Evolutionary conservation across 2,329 filamentous ascomycete species (phyloP), one percentile per base, ranked within the genome.

Genomic region (Trichothecium roseum): DNA sequence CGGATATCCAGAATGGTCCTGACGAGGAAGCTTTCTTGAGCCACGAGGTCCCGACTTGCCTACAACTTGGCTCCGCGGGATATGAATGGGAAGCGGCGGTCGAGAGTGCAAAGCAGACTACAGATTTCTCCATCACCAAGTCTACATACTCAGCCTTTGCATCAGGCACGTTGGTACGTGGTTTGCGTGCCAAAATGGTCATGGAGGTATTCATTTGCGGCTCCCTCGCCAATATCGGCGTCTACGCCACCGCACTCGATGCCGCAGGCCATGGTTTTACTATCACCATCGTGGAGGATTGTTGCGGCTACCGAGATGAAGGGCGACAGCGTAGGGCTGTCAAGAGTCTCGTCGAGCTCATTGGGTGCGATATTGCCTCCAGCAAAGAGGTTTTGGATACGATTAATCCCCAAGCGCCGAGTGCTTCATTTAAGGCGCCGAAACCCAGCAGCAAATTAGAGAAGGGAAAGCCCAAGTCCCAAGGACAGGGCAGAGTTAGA

Each of bases 161-260:
- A 36, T 76, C 74, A 8, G 84, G 81, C 0, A 71, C 74, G 33
- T 66, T 96, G 13, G 69, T 96, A 7, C 68, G 81, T 34, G 69
- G 77, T n/a, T 62, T 96, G 31, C 76, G 88, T n/a, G 78, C 78
- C n/a, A 83, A 79, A 43, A 79, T 95, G 45, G 77, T 94, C 39
- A 94, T 87, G 3, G 84, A 95, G 49, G 65, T 98, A 10, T 95
- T 84, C 57, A 74, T 96, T 17, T 93, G 84, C 50, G 91, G 91
- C 16, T 81, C 83, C 30, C 70, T 94, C 33, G 84, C 81, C 30
- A 95, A 96, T 49, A 66, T 93, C 26, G 88, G 87, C 22, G 79
- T 96, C 32, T 87, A 91, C 52, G 89, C 91, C 7, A 95, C 89
- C 1, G 87, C 87, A 4, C 69, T 94, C 42, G 91, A 95, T 51